phyloP scores from a whole-genome alignment of 2,329 filamentous ascomycete genomes.

The Trichoderma brevicompactum region DNA sequence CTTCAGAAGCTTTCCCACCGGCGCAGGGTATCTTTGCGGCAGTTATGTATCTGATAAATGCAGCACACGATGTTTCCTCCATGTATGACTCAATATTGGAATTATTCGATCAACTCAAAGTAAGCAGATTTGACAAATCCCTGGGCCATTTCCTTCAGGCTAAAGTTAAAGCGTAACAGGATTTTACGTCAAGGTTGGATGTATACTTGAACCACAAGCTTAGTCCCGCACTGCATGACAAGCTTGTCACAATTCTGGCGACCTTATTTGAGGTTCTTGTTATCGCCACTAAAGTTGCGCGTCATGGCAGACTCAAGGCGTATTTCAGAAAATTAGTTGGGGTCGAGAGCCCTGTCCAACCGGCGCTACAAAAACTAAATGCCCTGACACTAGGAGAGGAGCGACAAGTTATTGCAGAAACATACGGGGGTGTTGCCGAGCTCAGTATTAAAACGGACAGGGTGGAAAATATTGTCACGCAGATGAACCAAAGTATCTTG shows the following conservation, averaged over 20 bases:
- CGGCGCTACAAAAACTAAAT: slow-evolving; percentile 46
- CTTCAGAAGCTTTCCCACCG: slow-evolving; percentile 47
- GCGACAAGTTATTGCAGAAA: slow-evolving; percentile 51
- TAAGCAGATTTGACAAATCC: slow-evolving; percentile 27
- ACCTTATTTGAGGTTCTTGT: slow-evolving; percentile 52
- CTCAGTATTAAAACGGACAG: slow-evolving; percentile 45
- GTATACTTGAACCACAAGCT: slow-evolving; percentile 48
- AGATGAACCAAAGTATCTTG: slow-evolving; percentile 44
- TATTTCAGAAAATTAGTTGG: slow-evolving; percentile 49
- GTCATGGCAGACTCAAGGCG: slow-evolving; percentile 47
- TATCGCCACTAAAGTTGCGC: slow-evolving; percentile 48
- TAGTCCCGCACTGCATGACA: slow-evolving; percentile 44
- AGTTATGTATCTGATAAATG: slow-evolving; percentile 48
- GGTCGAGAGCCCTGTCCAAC: slow-evolving; percentile 46
- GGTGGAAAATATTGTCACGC: slow-evolving; percentile 41
- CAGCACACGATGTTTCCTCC: slow-evolving; percentile 50
- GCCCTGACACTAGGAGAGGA: slow-evolving; percentile 49
- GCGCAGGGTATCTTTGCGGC: slow-evolving; percentile 49
- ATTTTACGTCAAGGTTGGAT: slow-evolving; percentile 49
- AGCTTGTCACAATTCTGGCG: slow-evolving; percentile 49
- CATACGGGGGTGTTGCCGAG: slow-evolving; percentile 44
- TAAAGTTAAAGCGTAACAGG: slow-evolving; percentile 35
- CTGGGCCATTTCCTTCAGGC: background rate
- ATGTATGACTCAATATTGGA: slow-evolving; percentile 52
- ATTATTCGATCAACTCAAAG: slow-evolving; percentile 48